Evolutionary conservation across 129 eudicot genomes (phyloP).

Genomic region (Pulicaria dysenterica): DNA sequence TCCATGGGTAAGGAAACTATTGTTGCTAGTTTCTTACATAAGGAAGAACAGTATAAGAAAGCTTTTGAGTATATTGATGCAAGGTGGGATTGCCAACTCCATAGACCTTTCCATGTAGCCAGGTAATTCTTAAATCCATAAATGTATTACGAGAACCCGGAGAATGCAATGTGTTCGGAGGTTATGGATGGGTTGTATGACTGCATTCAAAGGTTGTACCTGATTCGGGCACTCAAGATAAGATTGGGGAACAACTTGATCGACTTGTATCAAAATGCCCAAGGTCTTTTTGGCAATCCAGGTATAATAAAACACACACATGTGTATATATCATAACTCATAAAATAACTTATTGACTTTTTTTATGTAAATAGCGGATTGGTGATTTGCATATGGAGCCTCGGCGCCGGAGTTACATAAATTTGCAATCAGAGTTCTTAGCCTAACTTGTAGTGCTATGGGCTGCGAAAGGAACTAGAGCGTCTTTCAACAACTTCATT

Average conservation of each 20-base stretch:
- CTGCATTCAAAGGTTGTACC: too few species aligned
- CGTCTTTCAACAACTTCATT: too few species aligned
- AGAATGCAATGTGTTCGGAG: background rate
- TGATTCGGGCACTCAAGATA: background rate
- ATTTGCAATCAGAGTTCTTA: too few species aligned
- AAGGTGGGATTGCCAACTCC: conserved; percentile 25
- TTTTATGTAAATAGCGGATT: too few species aligned
- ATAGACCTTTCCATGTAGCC: background rate
- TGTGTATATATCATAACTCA: too few species aligned
- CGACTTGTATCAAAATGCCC: background rate
- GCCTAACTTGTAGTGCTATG: too few species aligned
- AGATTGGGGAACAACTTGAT: background rate
- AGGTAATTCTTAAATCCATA: background rate
- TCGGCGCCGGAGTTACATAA: too few species aligned
- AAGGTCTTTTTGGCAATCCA: background rate
- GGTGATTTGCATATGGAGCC: too few species aligned
- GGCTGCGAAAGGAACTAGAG: too few species aligned
- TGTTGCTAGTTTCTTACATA: background rate
- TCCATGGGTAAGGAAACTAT: background rate
- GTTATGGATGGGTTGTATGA: background rate
- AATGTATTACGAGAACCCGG: background rate
- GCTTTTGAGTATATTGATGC: background rate
- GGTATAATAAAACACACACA: background rate
- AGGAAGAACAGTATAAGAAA: background rate
- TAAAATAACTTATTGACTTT: too few species aligned